Percentiles rank a stretch among this genome's conserved stretches.
Evolutionary conservation across 192 early-diverging fungal species (phyloP).

Genomic region (Jimgerdemannia flammicorona): DNA sequence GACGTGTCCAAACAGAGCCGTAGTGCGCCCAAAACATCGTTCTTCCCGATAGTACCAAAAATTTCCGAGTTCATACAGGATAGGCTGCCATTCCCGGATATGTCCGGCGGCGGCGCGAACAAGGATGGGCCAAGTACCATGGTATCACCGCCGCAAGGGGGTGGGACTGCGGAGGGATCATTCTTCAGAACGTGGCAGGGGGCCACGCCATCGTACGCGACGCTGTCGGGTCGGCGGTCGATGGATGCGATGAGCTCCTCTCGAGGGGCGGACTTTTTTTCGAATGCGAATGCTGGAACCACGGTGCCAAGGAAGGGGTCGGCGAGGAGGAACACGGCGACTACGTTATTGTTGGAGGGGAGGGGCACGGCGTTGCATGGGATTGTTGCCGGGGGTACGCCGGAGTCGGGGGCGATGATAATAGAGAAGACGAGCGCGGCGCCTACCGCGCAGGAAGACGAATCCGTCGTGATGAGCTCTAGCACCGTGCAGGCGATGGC

Average conservation of each 20-base stretch:
- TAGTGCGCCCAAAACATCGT: neutral
- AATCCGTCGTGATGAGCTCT: constrained; percentile 36
- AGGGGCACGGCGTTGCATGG: constrained; percentile 36
- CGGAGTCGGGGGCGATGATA: too few species aligned
- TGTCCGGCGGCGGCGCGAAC: neutral
- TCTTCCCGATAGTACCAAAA: neutral
- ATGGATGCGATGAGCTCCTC: neutral
- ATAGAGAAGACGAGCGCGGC: neutral
- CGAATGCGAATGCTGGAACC: too few species aligned
- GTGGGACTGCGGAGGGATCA: too few species aligned
- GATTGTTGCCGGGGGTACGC: too few species aligned
- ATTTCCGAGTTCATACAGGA: too few species aligned
- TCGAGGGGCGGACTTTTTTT: neutral
- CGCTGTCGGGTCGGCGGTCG: neutral
- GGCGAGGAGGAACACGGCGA: constrained; percentile 12
- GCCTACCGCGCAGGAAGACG: constrained; percentile 38
- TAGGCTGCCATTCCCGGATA: too few species aligned
- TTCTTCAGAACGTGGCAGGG: too few species aligned
- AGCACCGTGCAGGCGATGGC: constrained; percentile 49
- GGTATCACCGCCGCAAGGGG: neutral
- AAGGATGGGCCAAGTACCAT: neutral
- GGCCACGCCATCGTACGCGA: neutral
- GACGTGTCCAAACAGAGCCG: neutral
- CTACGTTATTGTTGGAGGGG: constrained; percentile 14
- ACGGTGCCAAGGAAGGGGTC: constrained; percentile 9